phyloP scores from a whole-genome alignment of 1,139 yeast species.

The Sugiyamaella grinbergsii region DNA sequence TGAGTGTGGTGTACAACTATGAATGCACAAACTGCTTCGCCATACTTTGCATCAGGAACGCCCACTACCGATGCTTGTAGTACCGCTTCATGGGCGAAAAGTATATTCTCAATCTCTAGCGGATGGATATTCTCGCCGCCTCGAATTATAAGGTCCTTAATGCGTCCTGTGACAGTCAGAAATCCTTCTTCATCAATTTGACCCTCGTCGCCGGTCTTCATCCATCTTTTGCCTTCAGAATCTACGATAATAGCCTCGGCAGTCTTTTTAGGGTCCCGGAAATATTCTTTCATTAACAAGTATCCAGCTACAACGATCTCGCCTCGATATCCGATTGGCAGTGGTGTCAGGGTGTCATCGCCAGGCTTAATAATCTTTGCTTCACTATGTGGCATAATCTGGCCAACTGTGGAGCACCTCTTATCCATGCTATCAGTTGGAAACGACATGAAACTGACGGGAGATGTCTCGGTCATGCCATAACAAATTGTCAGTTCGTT shows the following conservation, averaged over 20 bases:
- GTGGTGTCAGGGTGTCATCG: constrained; percentile 30
- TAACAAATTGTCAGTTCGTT: constrained; percentile 40
- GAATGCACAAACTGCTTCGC: constrained; percentile 42
- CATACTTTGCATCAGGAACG: constrained; percentile 40
- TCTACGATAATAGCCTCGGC: constrained; percentile 37
- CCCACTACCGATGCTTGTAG: constrained; percentile 42
- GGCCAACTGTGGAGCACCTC: constrained; percentile 39
- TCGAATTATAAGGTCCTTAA: constrained; percentile 42
- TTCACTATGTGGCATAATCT: constrained; percentile 40
- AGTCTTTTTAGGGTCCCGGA: constrained; percentile 36
- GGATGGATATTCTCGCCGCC: constrained; percentile 45
- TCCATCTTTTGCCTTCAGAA: constrained; percentile 37
- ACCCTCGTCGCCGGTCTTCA: constrained; percentile 45
- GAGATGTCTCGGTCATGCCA: constrained; percentile 44
- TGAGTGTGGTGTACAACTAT: constrained; percentile 33
- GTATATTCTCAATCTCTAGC: constrained; percentile 40
- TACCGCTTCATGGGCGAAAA: constrained; percentile 38
- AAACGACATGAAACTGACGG: constrained; percentile 41
- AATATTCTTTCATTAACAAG: constrained; percentile 37
- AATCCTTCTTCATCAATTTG: constrained; percentile 38
- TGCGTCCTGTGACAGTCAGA: constrained; percentile 41
- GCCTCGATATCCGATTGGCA: constrained; percentile 36
- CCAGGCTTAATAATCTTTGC: constrained; percentile 36
- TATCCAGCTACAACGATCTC: constrained; percentile 41
- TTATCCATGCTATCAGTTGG: constrained; percentile 36